These are phyloP conservation scores for Exophiala mesophila DNA, from an alignment of 2,329 filamentous ascomycete species.

Conservation along the genomic window DNA sequence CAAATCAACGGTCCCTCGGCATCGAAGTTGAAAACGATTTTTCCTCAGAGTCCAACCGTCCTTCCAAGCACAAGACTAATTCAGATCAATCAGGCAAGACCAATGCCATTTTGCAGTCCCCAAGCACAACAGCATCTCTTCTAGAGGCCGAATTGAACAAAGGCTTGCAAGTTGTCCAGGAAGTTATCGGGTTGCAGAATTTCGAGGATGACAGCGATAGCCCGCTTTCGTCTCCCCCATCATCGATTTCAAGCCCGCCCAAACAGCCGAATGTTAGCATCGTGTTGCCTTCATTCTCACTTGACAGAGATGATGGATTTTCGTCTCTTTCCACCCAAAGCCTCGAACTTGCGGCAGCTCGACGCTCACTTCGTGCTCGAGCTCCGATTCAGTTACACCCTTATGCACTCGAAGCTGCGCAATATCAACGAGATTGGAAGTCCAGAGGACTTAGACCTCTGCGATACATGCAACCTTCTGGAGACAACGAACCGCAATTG, in stretches of 20 bases:
- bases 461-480: conserved; percentile 28
- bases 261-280: not conserved
- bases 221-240: conserved; percentile 20
- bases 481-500: conserved; percentile 2
- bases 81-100: not conserved
- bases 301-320: not conserved
- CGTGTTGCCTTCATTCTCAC: too few species aligned
- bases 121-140: conserved; percentile 1
- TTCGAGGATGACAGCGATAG: conserved; percentile 17
- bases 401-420: conserved; percentile 43
- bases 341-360: not conserved
- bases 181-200: conserved; percentile 9
- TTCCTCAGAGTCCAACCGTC: too few species aligned
- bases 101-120: not conserved
- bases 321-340: not conserved
- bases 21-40: too few species aligned
- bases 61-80: not conserved
- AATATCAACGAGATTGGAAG: conserved; percentile 39
- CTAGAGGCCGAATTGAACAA: conserved; percentile 16
- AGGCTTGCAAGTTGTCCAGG: conserved; percentile 13
- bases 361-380: conserved; percentile 36
- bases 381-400: conserved; percentile 47
- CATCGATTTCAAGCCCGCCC: conserved; percentile 11
- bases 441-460: conserved; percentile 41
- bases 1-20: too few species aligned